Evolutionary conservation across 2,329 filamentous ascomycete genomes (phyloP), one percentile per base, ranked within the genome.

Genomic region (Dothidotthia symphoricarpi): DNA sequence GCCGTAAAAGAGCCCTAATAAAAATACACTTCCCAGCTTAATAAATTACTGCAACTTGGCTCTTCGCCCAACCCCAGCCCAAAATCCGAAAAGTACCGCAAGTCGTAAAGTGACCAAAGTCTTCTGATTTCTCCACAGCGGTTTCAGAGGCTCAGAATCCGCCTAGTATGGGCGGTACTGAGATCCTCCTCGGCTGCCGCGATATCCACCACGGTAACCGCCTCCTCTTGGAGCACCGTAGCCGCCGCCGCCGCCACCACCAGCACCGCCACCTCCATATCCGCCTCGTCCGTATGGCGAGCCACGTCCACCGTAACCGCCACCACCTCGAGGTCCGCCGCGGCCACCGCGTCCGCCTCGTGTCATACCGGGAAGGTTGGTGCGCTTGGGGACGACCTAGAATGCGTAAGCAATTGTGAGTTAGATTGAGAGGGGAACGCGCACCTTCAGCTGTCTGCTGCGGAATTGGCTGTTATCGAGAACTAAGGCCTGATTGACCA

Each of bases 381-480:
- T 98, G 46, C 93, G 86, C 75, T 98, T 98, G 24, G 93, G 91
- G 15, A 84, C 81, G 40, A 88, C 84, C 84, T 88, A 44, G 6
- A 0, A 6, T 16, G 1, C 15, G 28, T 56, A 16, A 54, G 41
- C 15, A 28, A 28, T 61, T 35, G 63, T 55, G 41, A 26, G 27
- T 15, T 16, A 15, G 24, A 29, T 15, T 22, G 22, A 28, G 15
- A n/a, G 15, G 11, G 13, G 16, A 13, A 15, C 12, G 14, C 30
- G 14, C 64, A 97, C 93, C 81, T 98, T 98, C 67, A 98, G 81
- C 68, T 93, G 94, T 60, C 93, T 82, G 47, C 88, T 90, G 60
- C 93, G 89, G 73, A 98, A 95, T 41, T 94, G 78, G 68, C 89
- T 96, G 72, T 98, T 93, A 68, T 98, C 97, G 41, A 98, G 76